Base-by-base conservation (phyloP, 768 basidiomycete genomes). In the Lyophyllum shimeji region DNA sequence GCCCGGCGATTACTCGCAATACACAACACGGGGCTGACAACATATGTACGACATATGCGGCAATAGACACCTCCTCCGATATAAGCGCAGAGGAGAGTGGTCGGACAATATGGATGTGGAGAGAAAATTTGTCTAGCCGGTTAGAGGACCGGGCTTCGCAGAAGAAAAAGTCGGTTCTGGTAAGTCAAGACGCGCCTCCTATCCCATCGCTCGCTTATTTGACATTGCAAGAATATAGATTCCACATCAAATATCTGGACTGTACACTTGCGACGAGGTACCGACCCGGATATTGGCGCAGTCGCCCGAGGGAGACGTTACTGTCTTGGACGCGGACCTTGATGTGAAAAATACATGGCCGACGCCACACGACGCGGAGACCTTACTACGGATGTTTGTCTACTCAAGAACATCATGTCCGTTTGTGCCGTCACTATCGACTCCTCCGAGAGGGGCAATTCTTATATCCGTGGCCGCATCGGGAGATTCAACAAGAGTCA, bases 71-170 rank as follows among this genome's bases (percentile, higher is more conserved):
- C 2, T 79, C 82, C 20, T 71, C 83, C 6, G 82, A 81, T 21
- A 52, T 82, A 1, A 54, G 69, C 31, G 40, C 59, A 37, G 73
- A 78, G 21, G 72, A 77, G 20, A 67, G 68, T 43, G 79, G 78
- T 5, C 75, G 80, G 46, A 83, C 80, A 0, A 70, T 89, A 48
- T 87, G 84, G 81, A 71, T 75, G 53, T 88, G 88, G 85, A 78
- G 73, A 60, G 82, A 87, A 62, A 74, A 73, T 54, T 55, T 81
- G n/a, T 76, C 74, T 27, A 72, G 74, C 15, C 66, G 60, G 23
- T 60, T 65, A 58, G 62, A 52, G 47, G 70, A 72, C 46, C 68
- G 65, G n/a, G 62, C 59, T 53, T 70, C 63, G 40, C 70, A 68
- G 69, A 77, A 72, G 64, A 80, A 75, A 69, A 78, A 66, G 50